These are phyloP conservation scores for Rhodotorula sp. DNA, from an alignment of 1,284 basidiomycete genomes.

Conservation along the genomic window DNA sequence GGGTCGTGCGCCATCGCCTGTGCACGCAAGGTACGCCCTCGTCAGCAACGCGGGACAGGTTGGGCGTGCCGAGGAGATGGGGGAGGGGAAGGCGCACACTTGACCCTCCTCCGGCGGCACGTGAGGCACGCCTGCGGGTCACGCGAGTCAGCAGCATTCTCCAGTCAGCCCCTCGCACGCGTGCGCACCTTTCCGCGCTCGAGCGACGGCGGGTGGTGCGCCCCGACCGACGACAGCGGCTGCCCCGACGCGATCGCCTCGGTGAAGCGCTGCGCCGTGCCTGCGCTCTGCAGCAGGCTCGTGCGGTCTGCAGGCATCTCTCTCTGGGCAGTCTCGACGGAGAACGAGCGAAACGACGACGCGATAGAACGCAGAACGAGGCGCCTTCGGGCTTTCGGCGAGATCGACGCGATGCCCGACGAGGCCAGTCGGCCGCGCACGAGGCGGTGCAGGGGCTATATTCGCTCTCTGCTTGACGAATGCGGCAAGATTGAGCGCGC, in stretches of 20 bases:
- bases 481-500: no score
- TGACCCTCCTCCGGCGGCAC: constrained; percentile 11
- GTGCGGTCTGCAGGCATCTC: constrained; percentile 19
- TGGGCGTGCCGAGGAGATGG: no score
- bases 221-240: constrained; percentile 7
- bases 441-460: no score
- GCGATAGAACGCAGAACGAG: neutral
- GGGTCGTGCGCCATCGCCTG: constrained; percentile 8
- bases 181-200: constrained; percentile 11
- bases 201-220: constrained; percentile 1
- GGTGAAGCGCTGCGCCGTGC: constrained; percentile 4
- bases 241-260: constrained; percentile 7
- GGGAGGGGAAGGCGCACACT: constrained; percentile 1
- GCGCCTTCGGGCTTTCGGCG: no score
- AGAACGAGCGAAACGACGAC: no score
- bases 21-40: neutral
- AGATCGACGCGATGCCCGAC: no score
- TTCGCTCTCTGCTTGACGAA: no score
- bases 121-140: constrained; percentile 10
- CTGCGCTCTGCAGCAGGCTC: neutral
- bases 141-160: neutral
- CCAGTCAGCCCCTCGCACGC: neutral
- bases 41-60: no score
- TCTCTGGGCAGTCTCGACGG: no score
- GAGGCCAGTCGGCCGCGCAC: no score